phyloP scores from a whole-genome alignment of 768 basidiomycete species.

The Boletus vermiculosoides region DNA sequence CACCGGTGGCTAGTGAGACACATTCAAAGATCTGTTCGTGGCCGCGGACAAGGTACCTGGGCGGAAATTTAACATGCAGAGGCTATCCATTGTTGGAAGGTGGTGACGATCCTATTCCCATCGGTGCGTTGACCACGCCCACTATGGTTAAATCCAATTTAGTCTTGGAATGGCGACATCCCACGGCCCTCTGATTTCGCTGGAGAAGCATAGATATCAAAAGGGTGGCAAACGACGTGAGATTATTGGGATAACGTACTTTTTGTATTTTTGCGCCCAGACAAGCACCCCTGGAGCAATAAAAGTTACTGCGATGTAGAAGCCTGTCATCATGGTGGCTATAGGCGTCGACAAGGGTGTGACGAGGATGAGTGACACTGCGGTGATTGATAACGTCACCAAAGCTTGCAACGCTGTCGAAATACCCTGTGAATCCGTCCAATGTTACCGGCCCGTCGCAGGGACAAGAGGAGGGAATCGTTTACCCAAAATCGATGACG shows the following conservation, averaged over 20 bases:
- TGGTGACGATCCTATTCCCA: slow-evolving; percentile 28
- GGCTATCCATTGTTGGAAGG: slow-evolving; percentile 22
- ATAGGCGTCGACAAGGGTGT: slow-evolving; percentile 54
- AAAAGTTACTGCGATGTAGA: slow-evolving; percentile 61
- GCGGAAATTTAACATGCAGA: slow-evolving; percentile 27
- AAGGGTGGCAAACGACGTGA: slow-evolving; percentile 11
- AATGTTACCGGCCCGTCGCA: slow-evolving; percentile 12
- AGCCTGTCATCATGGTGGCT: slow-evolving; percentile 49
- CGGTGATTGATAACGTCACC: slow-evolving; percentile 53
- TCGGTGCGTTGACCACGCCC: slow-evolving; percentile 27
- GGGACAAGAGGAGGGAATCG: slow-evolving; percentile 11
- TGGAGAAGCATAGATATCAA: slow-evolving; percentile 33
- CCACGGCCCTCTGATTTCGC: slow-evolving; percentile 89
- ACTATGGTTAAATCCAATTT: slow-evolving; percentile 38
- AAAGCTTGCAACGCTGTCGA: slow-evolving; percentile 45
- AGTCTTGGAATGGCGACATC: slow-evolving; percentile 80
- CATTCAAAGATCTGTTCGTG: slow-evolving; percentile 6
- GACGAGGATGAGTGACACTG: slow-evolving; percentile 52
- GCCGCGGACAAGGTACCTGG: slow-evolving; percentile 26
- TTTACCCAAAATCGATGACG: slow-evolving; percentile 69
- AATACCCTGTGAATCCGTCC: slow-evolving; percentile 41
- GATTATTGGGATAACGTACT: slow-evolving; percentile 46
- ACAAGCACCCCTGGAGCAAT: slow-evolving; percentile 71
- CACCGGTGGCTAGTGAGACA: slow-evolving; percentile 1
- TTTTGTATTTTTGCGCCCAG: slow-evolving; percentile 88